Base-by-base conservation (phyloP, 2,329 filamentous ascomycete genomes). In the Stemphylium beticola region DNA sequence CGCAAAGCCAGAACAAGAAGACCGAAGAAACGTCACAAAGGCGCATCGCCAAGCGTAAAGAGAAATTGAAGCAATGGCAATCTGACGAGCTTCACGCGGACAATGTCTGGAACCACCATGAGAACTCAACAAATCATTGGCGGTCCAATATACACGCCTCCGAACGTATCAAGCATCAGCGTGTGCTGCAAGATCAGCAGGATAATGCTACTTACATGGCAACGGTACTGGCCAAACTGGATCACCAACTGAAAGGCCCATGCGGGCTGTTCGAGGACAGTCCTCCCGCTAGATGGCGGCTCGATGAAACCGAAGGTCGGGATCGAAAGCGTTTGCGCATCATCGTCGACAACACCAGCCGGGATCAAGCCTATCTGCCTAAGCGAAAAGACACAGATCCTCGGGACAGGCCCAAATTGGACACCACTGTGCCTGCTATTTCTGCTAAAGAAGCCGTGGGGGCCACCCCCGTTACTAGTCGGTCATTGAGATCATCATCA, bases 111-210 rank as follows among this genome's bases (percentile, higher is more conserved):
- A 82, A 89, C 49, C 87, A 87, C n/a, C 93, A 98, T 68, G 91
- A 96, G 66, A 87, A 90, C 61, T 90, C 91, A 0, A 93, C 95
- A 51, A 88, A 86, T 36, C 88, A 93, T 55, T 99, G 93, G 95
- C 90, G 93, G 79, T 92, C 93, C 65, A 98, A 96, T 66, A 96
- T 99, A 36, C 95, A 93, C 74, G 87, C 89, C 43, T 92, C 93
- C 0, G 95, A 99, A 72, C 89, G 95, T 62, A 85, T 93, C 69
- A 98, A 96, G 72, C 89, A 96, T 61, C 93, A 98, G 72, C 84
- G 95, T 58, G 83, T 91, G 14, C 78, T 92, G 49, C 95, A 99
- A 74, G 96, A 99, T 67, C 91, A 96, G 67, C 92, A 97, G 65
- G 95, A 99, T 70, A 93, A 93, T 67, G 83, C 91, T 53, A 82